phyloP scores from a whole-genome alignment of 805 yeast genomes.

The Suhomyces sp. region DNA sequence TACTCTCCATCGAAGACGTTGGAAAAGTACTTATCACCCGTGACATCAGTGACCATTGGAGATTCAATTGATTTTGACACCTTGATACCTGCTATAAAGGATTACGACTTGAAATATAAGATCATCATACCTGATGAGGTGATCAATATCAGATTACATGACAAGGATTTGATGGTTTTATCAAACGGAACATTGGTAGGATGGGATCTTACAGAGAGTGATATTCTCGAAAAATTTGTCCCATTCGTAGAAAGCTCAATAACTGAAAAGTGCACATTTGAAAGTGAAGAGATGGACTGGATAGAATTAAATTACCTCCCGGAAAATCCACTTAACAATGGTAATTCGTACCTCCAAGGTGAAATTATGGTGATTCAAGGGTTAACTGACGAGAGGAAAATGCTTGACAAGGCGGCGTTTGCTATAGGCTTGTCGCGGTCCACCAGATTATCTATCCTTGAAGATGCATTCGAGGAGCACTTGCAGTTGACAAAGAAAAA shows the following conservation, averaged over 20 bases:
- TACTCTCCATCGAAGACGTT: conserved; percentile 19
- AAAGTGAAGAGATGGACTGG: conserved; percentile 87
- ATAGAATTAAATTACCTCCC: conserved; percentile 43
- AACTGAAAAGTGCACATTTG: conserved; percentile 44
- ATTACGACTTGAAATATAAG: conserved; percentile 23
- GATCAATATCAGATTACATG: conserved; percentile 47
- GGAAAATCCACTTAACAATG: conserved; percentile 21
- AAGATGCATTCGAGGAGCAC: conserved; percentile 67
- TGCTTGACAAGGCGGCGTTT: conserved; percentile 83
- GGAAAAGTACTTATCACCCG: conserved; percentile 40
- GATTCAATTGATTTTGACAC: conserved; percentile 63
- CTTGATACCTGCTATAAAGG: conserved; percentile 34
- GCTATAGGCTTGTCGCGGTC: conserved; percentile 86
- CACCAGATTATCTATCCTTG: conserved; percentile 80
- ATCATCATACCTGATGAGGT: conserved; percentile 60
- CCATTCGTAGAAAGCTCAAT: conserved; percentile 54
- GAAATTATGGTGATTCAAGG: conserved; percentile 73
- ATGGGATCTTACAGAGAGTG: conserved; percentile 72
- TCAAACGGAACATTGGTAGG: conserved; percentile 79
- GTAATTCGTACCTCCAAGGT: conserved; percentile 50
- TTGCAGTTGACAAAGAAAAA: conserved; percentile 61
- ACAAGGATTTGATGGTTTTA: conserved; percentile 61
- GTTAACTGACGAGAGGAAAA: conserved; percentile 40
- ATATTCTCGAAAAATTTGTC: conserved; percentile 45
- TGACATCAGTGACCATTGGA: conserved; percentile 70